Percentiles rank a stretch among this genome's conserved stretches.
Evolutionary conservation across 306 rosid genomes (phyloP).

Genomic region (Mimosa pudica): DNA sequence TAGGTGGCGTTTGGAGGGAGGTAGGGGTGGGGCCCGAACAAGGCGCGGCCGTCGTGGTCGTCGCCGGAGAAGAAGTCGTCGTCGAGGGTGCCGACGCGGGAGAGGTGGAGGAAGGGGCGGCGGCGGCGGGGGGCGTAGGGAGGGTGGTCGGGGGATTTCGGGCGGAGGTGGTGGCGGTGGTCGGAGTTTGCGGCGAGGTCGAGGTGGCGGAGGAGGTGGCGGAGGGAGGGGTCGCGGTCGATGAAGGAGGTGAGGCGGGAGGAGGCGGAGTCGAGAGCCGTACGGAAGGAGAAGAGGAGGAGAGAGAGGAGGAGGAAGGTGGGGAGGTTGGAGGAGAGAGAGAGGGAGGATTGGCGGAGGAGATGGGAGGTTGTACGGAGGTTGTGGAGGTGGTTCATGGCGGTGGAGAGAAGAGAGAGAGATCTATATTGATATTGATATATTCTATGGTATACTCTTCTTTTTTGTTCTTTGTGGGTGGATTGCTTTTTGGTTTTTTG

Average conservation of each 20-base stretch:
- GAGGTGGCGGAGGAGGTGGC: constrained; percentile 73
- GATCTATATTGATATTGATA: too few relatives aligned
- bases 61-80: constrained; percentile 91
- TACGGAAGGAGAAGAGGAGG: constrained; percentile 74
- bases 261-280: constrained; percentile 72
- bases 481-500: background rate
- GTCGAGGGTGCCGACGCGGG: constrained; percentile 88
- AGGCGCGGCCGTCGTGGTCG: constrained; percentile 67
- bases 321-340: constrained; percentile 54
- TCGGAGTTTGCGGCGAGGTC: constrained; percentile 53
- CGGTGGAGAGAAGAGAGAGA: constrained; percentile 18
- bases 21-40: constrained; percentile 55
- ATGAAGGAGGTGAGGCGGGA: constrained; percentile 69
- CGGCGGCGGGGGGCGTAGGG: constrained; percentile 46
- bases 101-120: constrained; percentile 82
- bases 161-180: constrained; percentile 28
- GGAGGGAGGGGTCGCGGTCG: constrained; percentile 84
- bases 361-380: constrained; percentile 65
- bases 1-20: constrained; percentile 51
- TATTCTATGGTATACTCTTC: too few relatives aligned
- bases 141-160: constrained; percentile 36
- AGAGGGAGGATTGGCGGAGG: constrained; percentile 48
- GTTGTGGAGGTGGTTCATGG: constrained; percentile 75
- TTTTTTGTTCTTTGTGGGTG: too few relatives aligned
- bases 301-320: constrained; percentile 82